Evolutionary conservation across 495 filamentous ascomycete species (phyloP), one percentile per base, ranked within the genome.

Genomic region (Aspergillus ostianus): DNA sequence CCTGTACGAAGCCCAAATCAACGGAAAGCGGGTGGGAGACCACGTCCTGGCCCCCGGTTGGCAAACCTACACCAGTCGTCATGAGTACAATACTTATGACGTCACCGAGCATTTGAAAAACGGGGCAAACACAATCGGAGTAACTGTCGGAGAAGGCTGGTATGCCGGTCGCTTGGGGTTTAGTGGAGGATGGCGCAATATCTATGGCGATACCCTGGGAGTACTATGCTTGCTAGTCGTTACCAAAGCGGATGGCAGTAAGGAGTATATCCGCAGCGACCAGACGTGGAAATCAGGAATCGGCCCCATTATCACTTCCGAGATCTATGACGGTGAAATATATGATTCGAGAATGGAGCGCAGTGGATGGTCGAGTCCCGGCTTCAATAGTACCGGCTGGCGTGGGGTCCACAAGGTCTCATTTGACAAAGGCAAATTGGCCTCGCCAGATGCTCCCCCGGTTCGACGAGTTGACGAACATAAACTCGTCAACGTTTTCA

Each of bases 121-220:
- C 4, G 74, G 76, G 4, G 56, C 61, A 2, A 82, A 82, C 59
- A 72, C 64, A 0, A 66, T 85, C 50, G 78, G 73, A 0, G 74
- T 76, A 7, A 71, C 74, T 15, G 74, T 83, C 17, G 80, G 73
- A 4, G 81, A 83, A 32, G 82, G 81, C 0, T 85, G 82, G 82
- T 83, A 69, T 64, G 55, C 74, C 6, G 80, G 80, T 15, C 64
- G 76, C 26, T 64, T 83, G n/a, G 46, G 56, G n/a, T 46, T 77
- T 76, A 17, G 71, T 60, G 9, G 63, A 55, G 44, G 65, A 58
- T 10, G 57, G 53, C 13, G 61, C 0, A 63, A 63, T 23, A 51
- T 79, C 19, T 82, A 75, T 57, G 81, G 80, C 6, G 73, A 81
- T 45, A 66, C 68, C 0, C 49, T 82, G 6, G 81, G 19, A 4